Percentiles rank a stretch among this genome's conserved stretches.
phyloP scores from a whole-genome alignment of 306 rosid genomes.

The Corylus avellana region DNA sequence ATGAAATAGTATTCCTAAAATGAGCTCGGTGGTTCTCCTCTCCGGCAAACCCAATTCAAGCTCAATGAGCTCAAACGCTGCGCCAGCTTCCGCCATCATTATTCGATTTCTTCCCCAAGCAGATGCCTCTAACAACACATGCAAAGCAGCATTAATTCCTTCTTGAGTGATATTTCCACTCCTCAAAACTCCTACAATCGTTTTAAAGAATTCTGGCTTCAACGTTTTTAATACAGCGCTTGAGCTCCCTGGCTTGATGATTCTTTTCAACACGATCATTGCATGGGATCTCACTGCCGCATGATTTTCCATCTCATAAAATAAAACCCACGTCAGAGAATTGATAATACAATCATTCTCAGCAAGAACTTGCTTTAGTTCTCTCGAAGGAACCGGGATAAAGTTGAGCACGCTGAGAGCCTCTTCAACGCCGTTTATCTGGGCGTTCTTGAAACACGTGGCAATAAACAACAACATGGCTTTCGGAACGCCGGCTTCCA shows the following conservation, averaged over 20 bases:
- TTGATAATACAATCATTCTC: slow-evolving; percentile 39
- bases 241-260: slow-evolving; percentile 30
- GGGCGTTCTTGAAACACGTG: slow-evolving; percentile 22
- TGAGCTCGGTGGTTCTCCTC: slow-evolving; percentile 47
- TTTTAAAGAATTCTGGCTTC: slow-evolving; percentile 41
- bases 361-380: slow-evolving; percentile 11
- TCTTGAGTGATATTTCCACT: slow-evolving; percentile 37
- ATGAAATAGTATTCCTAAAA: slow-evolving; percentile 42
- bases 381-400: slow-evolving; percentile 35
- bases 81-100: slow-evolving; percentile 44
- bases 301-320: slow-evolving; percentile 18
- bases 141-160: slow-evolving; percentile 47
- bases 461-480: slow-evolving; percentile 45
- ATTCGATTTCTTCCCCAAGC: slow-evolving; percentile 44
- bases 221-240: slow-evolving; percentile 25
- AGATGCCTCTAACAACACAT: slow-evolving; percentile 34
- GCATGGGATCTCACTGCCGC: slow-evolving; percentile 38
- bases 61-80: slow-evolving; percentile 51
- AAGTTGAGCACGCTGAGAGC: slow-evolving; percentile 49
- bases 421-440: slow-evolving; percentile 47
- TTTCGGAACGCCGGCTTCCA: slow-evolving; percentile 44
- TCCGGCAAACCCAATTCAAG: slow-evolving; percentile 38
- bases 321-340: slow-evolving; percentile 52
- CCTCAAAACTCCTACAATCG: slow-evolving; percentile 26
- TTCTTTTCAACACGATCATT: slow-evolving; percentile 32